These are phyloP conservation scores for Pseudoperonospora humuli DNA, from an alignment of 352 stramenopile genomes.

Conservation along the genomic window DNA sequence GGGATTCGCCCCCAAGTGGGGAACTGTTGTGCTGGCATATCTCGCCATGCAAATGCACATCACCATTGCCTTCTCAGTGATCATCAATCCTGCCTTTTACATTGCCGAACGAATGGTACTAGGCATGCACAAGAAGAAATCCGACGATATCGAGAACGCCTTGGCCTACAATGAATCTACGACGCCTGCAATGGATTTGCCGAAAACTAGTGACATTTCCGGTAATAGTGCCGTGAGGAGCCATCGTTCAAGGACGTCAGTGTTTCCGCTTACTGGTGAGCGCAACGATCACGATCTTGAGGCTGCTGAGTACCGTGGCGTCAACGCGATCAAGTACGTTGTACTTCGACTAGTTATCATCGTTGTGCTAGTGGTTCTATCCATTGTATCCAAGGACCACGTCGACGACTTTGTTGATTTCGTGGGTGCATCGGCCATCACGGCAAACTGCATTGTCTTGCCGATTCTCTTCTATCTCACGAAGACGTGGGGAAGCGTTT, in stretches of 20 bases:
- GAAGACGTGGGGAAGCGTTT: constrained; percentile 36
- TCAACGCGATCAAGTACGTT: constrained; percentile 28
- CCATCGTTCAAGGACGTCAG: too few species aligned
- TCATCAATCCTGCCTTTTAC: constrained; percentile 53
- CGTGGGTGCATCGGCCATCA: constrained; percentile 42
- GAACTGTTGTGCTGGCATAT: constrained; percentile 26
- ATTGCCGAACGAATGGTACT: constrained; percentile 18
- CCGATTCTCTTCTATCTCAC: constrained; percentile 60
- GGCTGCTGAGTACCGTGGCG: constrained; percentile 28
- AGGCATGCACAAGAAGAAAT: constrained; percentile 44
- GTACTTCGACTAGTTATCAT: constrained; percentile 25
- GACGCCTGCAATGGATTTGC: neutral
- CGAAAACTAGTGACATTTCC: neutral
- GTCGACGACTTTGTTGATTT: constrained; percentile 59
- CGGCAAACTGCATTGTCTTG: constrained; percentile 49
- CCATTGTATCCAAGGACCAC: constrained; percentile 41
- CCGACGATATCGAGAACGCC: constrained; percentile 24
- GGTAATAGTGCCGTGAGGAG: too few species aligned
- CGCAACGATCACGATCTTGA: constrained; percentile 26
- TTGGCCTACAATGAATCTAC: neutral
- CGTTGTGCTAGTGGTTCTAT: constrained; percentile 25
- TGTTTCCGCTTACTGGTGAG: too few species aligned
- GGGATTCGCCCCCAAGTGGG: constrained; percentile 27
- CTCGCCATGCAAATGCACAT: constrained; percentile 41
- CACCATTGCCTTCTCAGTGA: constrained; percentile 48